These are phyloP conservation scores for Penicillium digitatum DNA, from an alignment of 2,329 filamentous ascomycete genomes.

Conservation along the genomic window DNA sequence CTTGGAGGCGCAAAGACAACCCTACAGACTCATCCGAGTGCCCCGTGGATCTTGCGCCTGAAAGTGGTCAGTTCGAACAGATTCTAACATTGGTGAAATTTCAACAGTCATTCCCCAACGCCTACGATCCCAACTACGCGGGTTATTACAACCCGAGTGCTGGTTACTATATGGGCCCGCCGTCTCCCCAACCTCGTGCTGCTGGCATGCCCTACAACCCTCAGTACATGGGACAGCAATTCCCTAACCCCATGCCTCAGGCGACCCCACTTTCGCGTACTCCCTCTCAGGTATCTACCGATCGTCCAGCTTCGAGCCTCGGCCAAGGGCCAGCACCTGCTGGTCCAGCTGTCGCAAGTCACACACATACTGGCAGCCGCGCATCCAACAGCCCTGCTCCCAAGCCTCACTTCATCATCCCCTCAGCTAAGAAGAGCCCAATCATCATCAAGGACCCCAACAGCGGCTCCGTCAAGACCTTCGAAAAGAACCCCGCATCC, in stretches of 20 bases:
- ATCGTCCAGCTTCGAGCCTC: constrained; percentile 59
- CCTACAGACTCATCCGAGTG: constrained; percentile 22
- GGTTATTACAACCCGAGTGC: constrained; percentile 39
- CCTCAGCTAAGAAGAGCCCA: constrained; percentile 63
- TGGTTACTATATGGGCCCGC: constrained; percentile 44
- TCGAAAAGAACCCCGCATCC: constrained; percentile 64
- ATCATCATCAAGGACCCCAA: constrained; percentile 80
- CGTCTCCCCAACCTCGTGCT: constrained; percentile 47
- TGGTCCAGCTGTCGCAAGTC: constrained; percentile 49
- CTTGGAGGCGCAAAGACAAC: neutral
- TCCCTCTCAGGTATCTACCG: constrained; percentile 71
- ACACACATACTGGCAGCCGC: constrained; percentile 52
- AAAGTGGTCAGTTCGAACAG: constrained; percentile 66
- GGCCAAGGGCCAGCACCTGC: constrained; percentile 54
- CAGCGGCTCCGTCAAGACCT: constrained; percentile 70
- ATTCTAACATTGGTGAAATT: constrained; percentile 62
- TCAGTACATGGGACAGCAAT: constrained; percentile 35
- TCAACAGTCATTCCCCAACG: constrained; percentile 60
- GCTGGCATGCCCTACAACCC: constrained; percentile 50
- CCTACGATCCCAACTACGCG: constrained; percentile 46
- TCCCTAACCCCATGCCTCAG: constrained; percentile 47
- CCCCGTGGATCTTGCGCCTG: constrained; percentile 60
- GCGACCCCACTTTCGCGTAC: constrained; percentile 74
- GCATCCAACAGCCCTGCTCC: constrained; percentile 56
- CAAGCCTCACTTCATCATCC: constrained; percentile 61